Evolutionary conservation across 1,139 yeast species (phyloP).

Genomic region (Yamadazyma sp.): DNA sequence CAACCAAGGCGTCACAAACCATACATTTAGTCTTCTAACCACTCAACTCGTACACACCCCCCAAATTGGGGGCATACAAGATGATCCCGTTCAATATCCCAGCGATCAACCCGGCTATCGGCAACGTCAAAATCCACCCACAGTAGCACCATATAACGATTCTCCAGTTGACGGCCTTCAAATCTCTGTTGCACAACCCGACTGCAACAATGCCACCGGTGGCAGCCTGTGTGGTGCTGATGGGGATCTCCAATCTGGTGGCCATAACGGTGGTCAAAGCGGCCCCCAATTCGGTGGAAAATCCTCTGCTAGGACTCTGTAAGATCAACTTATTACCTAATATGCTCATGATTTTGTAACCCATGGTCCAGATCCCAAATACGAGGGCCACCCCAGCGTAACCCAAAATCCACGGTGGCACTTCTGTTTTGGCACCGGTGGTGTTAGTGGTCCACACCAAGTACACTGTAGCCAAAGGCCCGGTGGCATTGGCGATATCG

Average conservation of each 20-base stretch:
- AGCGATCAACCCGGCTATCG: conserved; percentile 71
- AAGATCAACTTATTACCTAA: conserved; percentile 75
- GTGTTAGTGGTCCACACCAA: conserved; percentile 58
- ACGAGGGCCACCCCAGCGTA: conserved; percentile 69
- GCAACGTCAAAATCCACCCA: conserved; percentile 76
- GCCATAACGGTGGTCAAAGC: conserved; percentile 78
- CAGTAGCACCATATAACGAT: conserved; percentile 70
- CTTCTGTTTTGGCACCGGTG: conserved; percentile 50
- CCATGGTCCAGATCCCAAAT: conserved; percentile 71
- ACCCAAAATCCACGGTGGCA: conserved; percentile 72
- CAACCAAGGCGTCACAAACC: too few relatives aligned
- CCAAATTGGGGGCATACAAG: conserved; percentile 62
- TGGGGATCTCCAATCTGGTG: conserved; percentile 68
- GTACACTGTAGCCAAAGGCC: conserved; percentile 70
- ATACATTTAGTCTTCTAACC: too few relatives aligned
- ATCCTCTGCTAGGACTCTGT: conserved; percentile 83
- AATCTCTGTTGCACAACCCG: conserved; percentile 68
- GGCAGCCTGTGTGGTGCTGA: conserved; percentile 79
- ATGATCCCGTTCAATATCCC: conserved; percentile 68
- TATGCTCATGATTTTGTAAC: conserved; percentile 69
- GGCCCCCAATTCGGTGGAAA: conserved; percentile 75
- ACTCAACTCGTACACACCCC: conserved; percentile 28
- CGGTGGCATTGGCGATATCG: conserved; percentile 78
- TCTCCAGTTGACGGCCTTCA: conserved; percentile 73
- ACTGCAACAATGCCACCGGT: conserved; percentile 78